Percentiles rank a stretch among this genome's conserved stretches.
Evolutionary conservation across 352 stramenopile genomes (phyloP).

Genomic region (Pythium brachiatum): DNA sequence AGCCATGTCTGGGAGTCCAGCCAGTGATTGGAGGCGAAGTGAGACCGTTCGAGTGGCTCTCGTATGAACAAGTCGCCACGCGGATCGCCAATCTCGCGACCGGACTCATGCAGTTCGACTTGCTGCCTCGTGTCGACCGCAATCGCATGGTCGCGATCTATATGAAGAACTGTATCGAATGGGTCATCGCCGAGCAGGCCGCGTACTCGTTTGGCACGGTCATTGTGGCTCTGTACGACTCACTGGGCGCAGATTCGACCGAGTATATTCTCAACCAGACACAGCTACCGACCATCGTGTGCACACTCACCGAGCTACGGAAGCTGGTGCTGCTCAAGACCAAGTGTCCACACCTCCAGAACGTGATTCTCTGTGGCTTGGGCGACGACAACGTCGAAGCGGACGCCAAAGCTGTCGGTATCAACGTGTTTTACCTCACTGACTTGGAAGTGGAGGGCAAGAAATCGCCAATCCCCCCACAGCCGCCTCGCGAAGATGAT

Average conservation of each 20-base stretch:
- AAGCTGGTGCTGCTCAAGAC: slow-evolving; percentile 39
- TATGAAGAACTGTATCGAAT: slow-evolving; percentile 97
- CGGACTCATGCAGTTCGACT: slow-evolving; percentile 42
- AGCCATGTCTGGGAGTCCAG: slow-evolving; percentile 43
- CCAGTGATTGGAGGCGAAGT: slow-evolving; percentile 32
- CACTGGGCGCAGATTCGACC: slow-evolving; percentile 68
- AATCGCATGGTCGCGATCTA: slow-evolving; percentile 91
- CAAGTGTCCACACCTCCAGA: slow-evolving; percentile 48
- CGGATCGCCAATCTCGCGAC: slow-evolving; percentile 37
- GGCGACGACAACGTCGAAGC: slow-evolving; percentile 37
- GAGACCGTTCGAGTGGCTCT: slow-evolving; percentile 47
- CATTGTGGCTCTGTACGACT: slow-evolving; percentile 75
- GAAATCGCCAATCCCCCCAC: slow-evolving; percentile 23
- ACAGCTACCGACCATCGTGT: slow-evolving; percentile 62
- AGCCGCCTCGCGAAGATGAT: slow-evolving; percentile 51
- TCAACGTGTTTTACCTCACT: slow-evolving; percentile 42
- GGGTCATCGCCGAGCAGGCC: slow-evolving; percentile 91
- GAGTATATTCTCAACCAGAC: slow-evolving; percentile 80
- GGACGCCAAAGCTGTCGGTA: slow-evolving; percentile 27
- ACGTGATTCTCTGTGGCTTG: slow-evolving; percentile 41
- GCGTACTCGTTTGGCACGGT: slow-evolving; percentile 41
- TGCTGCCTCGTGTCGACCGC: slow-evolving; percentile 41
- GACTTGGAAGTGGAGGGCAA: slow-evolving; percentile 42
- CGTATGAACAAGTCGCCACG: slow-evolving; percentile 46
- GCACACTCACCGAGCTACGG: slow-evolving; percentile 47